Evolutionary conservation across 352 stramenopile species (phyloP), one percentile per base, ranked within the genome.

Genomic region (Pythium rhizo-oryzae): DNA sequence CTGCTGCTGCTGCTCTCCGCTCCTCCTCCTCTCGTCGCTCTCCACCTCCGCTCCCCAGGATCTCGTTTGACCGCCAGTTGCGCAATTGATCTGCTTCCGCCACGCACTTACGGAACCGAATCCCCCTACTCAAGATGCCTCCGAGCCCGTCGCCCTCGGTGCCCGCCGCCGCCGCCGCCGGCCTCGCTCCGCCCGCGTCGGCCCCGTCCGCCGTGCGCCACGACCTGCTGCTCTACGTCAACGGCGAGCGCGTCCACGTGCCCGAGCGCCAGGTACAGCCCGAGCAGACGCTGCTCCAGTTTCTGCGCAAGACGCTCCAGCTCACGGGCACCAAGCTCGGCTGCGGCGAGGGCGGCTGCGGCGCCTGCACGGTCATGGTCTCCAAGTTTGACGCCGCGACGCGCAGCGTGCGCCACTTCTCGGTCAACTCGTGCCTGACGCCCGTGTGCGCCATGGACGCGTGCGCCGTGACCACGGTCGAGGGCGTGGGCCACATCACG

Each of bases 341-440:
- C 41, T 80, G 74, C 37, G 67, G 71, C 25, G 74, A 80, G 47
- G 74, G 74, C 44, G 74, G 74, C 37, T 80, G 74, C 30, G 74
- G 74, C 33, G 74, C 70, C 23, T 80, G 74, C 59, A 80, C 74
- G 0, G 74, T 80, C 56, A 67, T 80, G 62, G 60, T 80, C 18
- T 93, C 87, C 43, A 81, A 80, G 54, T 88, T 84, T 50, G 80
- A 93, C 65, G 63, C 79, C 9, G 58, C 69, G 28, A 61, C 72
- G 0, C 69, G 80, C 11, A 69, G 71, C 24, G 78, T 93, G 67
- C 75, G 75, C 33, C 88, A 97, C 54, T 62, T 84, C 41, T 88
- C 89, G 2, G 88, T 97, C 24, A 98, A 98, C 63, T 83, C 90
- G 19, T 98, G 92, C 67, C 76, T 98, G 56, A 78, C 84, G 25